Conservation (phyloP, 2,329 filamentous ascomycete species). For the Pestalotiopsis sp. region DNA sequence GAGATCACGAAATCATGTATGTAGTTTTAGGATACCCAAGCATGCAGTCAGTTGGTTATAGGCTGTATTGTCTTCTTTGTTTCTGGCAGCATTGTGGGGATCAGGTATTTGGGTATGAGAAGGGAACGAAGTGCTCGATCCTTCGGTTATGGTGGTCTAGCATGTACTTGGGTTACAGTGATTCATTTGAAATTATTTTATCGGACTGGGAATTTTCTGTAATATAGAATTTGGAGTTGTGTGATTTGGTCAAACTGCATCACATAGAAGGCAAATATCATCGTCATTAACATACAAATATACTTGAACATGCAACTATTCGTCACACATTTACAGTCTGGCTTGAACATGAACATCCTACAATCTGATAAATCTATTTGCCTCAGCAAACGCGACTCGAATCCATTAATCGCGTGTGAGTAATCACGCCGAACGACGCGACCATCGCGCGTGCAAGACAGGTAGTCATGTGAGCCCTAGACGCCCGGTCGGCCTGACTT, state of each 20-base stretch:
- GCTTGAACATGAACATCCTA: too few species aligned
- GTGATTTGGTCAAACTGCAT: too few species aligned
- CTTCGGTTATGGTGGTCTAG: not conserved
- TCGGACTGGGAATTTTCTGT: too few species aligned
- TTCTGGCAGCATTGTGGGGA: not conserved
- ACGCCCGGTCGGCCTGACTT: not conserved
- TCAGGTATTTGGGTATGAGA: not conserved
- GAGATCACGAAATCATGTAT: not conserved
- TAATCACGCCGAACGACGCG: not conserved
- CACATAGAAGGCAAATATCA: too few species aligned
- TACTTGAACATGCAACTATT: too few species aligned
- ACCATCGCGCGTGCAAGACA: not conserved
- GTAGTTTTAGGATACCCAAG: not conserved
- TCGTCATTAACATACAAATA: too few species aligned
- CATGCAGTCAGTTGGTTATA: not conserved
- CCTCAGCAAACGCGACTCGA: not conserved
- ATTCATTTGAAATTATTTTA: not conserved
- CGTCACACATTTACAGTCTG: too few species aligned
- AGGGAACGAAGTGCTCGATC: conserved; percentile 3
- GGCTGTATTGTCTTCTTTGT: not conserved
- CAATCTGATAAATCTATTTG: not conserved
- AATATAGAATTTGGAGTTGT: too few species aligned
- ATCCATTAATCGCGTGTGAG: not conserved
- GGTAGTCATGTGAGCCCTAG: not conserved
- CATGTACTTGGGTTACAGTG: not conserved